These are phyloP conservation scores for Cicer yamashitae DNA, from an alignment of 306 rosid genomes.

Conservation along the genomic window DNA sequence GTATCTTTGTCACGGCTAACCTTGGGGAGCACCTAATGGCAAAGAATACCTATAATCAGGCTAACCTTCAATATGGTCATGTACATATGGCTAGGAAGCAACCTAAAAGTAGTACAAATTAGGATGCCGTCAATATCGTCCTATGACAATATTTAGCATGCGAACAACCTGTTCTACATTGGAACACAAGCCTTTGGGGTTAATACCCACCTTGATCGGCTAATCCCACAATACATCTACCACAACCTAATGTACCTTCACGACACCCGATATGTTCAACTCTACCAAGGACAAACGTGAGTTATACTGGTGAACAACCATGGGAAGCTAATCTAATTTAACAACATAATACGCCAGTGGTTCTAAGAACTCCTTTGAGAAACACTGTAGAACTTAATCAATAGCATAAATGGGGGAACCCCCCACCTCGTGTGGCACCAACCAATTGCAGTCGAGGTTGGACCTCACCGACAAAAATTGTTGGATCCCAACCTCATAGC, in stretches of 20 bases:
- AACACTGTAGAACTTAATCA: too few relatives aligned
- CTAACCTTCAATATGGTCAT: not conserved
- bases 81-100: not conserved
- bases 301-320: not conserved
- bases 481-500: too few relatives aligned
- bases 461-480: too few relatives aligned
- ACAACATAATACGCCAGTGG: too few relatives aligned
- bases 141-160: not conserved
- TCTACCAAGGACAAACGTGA: not conserved
- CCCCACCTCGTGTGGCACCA: too few relatives aligned
- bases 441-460: too few relatives aligned
- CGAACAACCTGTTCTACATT: not conserved
- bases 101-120: too few relatives aligned
- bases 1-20: not conserved
- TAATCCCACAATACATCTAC: not conserved
- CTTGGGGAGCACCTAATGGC: not conserved
- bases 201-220: not conserved
- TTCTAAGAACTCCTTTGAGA: too few relatives aligned
- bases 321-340: too few relatives aligned
- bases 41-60: not conserved
- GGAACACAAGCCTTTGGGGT: not conserved
- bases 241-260: not conserved
- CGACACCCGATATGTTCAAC: too few relatives aligned
- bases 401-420: too few relatives aligned
- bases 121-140: not conserved